Base-by-base conservation (phyloP, 352 stramenopile genomes). In the Peronospora destructor region DNA sequence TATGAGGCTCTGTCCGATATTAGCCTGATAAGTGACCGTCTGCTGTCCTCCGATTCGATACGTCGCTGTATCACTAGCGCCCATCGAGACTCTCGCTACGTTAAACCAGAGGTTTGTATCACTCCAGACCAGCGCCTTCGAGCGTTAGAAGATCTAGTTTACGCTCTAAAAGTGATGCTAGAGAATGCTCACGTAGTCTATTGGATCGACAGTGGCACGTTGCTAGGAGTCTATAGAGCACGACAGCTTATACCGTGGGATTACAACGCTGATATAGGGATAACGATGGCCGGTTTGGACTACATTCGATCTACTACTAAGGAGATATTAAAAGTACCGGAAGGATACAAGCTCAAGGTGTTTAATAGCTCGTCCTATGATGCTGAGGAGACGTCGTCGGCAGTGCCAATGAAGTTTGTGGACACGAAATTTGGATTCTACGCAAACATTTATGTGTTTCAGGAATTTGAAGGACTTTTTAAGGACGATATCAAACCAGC, bases 141-240 rank as follows among this genome's bases (percentile, higher is more conserved):
- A 4, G 53, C 55, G 3, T 46, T 84, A 32, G 53, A 64, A 39
- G 53, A 77, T 37, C 50, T 84, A 25, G 49, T 81, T 4, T 68
- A 67, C 25, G 58, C 57, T 10, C 52, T 77, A 0, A 66, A 61
- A 30, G 49, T 54, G 5, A 49, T 75, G 39, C 36, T 84, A 3
- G 64, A 78, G 23, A 63, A 62, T 32, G 41, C 53, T 6, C 28
- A 62, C 4, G 49, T 77, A 17, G 60, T 53, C 0, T 85, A 78
- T 29, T 85, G 68, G 74, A 63, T 84, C 30, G 67, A 82, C 46
- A 76, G 74, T 43, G 69, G 69, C 37, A 71, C 71, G 26, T 62
- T 85, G 19, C 42, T 84, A 51, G 74, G 74, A 11, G 61, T 78
- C 49, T 72, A 80, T 25, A 59, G 74, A 4, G 61, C 61, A 3